Percentiles rank a stretch among this genome's conserved stretches.
Conservation (phyloP, 1,139 yeast genomes). For the Yamadazyma songkhlaensis region DNA sequence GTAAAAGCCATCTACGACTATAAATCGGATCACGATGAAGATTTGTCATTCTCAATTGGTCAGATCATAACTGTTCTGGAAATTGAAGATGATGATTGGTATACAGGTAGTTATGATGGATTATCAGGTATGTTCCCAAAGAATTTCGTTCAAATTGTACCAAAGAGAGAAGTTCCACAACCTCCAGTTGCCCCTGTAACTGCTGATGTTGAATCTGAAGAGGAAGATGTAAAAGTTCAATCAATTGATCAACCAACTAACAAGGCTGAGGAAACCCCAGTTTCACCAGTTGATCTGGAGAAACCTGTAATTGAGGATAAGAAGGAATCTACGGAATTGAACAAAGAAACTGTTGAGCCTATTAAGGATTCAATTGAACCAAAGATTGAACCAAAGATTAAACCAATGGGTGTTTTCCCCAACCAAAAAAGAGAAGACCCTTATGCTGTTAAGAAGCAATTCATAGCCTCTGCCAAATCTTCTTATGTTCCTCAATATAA, state of each 20-base stretch:
- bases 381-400: not conserved
- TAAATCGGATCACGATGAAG: conserved; percentile 80
- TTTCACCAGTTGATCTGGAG: no score
- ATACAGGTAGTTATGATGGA: conserved; percentile 60
- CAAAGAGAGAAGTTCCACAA: conserved; percentile 6
- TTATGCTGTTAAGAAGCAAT: conserved; percentile 42
- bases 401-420: conserved; percentile 18
- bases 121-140: conserved; percentile 82
- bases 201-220: not conserved
- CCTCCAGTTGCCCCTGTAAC: conserved; percentile 4
- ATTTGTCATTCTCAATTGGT: conserved; percentile 66
- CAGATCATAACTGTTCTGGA: conserved; percentile 71
- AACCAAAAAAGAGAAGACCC: conserved; percentile 34
- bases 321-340: not conserved
- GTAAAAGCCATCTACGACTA: conserved; percentile 73
- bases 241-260: not conserved
- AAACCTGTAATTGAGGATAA: not conserved
- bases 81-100: conserved; percentile 92
- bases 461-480: conserved; percentile 40
- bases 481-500: conserved; percentile 44
- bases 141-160: conserved; percentile 61
- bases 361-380: not conserved
- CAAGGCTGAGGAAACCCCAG: no score
- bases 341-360: no score
- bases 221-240: not conserved